A percentile compares a stretch with the other conserved stretches of the same genome.
These are phyloP conservation scores for Yamadazyma mexicana DNA, from an alignment of 1,139 yeast species.

Conservation along the genomic window DNA sequence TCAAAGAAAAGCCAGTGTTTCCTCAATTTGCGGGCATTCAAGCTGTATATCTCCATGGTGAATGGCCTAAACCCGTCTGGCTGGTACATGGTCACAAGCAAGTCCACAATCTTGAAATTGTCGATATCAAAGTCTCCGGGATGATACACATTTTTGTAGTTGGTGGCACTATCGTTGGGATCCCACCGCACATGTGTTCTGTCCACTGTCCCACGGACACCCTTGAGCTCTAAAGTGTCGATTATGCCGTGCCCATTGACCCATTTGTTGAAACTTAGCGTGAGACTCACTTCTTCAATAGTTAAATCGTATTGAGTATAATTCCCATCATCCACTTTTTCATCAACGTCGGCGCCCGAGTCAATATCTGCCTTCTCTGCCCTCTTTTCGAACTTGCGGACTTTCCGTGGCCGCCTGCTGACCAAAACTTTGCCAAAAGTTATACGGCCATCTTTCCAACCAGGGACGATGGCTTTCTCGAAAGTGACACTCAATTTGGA, in stretches of 20 bases:
- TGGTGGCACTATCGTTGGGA: conserved; percentile 77
- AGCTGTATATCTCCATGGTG: conserved; percentile 80
- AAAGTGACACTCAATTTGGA: conserved; percentile 86
- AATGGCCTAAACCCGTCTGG: conserved; percentile 82
- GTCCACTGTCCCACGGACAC: conserved; percentile 89
- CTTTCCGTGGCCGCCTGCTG: conserved; percentile 71
- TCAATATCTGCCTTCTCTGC: neutral
- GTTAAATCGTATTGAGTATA: conserved; percentile 94
- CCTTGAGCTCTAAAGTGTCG: conserved; percentile 78
- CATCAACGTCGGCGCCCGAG: conserved; percentile 2
- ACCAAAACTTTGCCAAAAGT: conserved; percentile 84
- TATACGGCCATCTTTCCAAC: conserved; percentile 88
- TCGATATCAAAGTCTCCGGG: conserved; percentile 96
- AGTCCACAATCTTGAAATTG: conserved; percentile 78
- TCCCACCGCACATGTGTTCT: conserved; percentile 85
- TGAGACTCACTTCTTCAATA: conserved; percentile 79
- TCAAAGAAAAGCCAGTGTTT: conserved; percentile 95
- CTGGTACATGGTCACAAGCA: conserved; percentile 75
- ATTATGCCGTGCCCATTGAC: conserved; percentile 85
- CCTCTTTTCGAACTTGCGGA: conserved; percentile 35
- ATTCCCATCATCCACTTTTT: conserved; percentile 70
- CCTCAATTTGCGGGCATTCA: conserved; percentile 75
- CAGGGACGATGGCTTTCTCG: conserved; percentile 93
- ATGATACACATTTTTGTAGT: conserved; percentile 67
- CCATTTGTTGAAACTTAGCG: conserved; percentile 84